Conservation (phyloP, 2,329 filamentous ascomycete genomes). For the Arthroderma uncinatum region DNA sequence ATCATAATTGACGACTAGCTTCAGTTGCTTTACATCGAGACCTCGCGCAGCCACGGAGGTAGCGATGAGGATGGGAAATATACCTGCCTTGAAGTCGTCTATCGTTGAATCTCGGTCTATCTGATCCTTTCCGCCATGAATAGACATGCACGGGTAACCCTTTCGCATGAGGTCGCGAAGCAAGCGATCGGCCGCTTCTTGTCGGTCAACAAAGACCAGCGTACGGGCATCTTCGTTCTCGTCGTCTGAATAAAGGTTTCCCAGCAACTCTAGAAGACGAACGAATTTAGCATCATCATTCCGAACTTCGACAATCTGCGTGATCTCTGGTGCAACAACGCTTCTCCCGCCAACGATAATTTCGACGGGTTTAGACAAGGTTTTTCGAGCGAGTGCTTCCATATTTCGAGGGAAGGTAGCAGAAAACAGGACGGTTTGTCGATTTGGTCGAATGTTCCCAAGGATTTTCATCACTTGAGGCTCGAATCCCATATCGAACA, state of each 20-base stretch:
- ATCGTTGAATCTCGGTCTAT: conserved; percentile 88
- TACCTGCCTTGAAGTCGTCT: conserved; percentile 82
- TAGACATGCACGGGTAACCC: conserved; percentile 83
- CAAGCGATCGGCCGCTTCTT: conserved; percentile 76
- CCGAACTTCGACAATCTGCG: conserved; percentile 80
- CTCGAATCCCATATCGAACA: conserved; percentile 99
- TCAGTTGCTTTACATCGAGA: conserved; percentile 89
- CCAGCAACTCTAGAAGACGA: conserved; percentile 73
- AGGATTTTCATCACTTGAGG: conserved; percentile 97
- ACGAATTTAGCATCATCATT: conserved; percentile 74
- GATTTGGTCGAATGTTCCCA: conserved; percentile 78
- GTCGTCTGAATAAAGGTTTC: conserved; percentile 61
- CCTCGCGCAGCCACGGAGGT: conserved; percentile 93
- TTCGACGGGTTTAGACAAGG: conserved; percentile 72
- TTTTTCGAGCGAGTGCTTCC: conserved; percentile 80
- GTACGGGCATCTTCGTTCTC: conserved; percentile 81
- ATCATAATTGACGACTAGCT: conserved; percentile 92
- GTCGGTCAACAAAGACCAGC: conserved; percentile 82
- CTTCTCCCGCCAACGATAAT: conserved; percentile 83
- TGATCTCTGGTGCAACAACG: conserved; percentile 60
- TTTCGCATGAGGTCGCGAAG: conserved; percentile 69
- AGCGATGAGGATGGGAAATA: conserved; percentile 80
- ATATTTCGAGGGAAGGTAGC: conserved; percentile 93
- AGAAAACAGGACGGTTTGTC: conserved; percentile 90
- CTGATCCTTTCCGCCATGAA: conserved; percentile 89